Evolutionary conservation across 1,284 basidiomycete genomes (phyloP).

Genomic region (Cerioporus squamosus): DNA sequence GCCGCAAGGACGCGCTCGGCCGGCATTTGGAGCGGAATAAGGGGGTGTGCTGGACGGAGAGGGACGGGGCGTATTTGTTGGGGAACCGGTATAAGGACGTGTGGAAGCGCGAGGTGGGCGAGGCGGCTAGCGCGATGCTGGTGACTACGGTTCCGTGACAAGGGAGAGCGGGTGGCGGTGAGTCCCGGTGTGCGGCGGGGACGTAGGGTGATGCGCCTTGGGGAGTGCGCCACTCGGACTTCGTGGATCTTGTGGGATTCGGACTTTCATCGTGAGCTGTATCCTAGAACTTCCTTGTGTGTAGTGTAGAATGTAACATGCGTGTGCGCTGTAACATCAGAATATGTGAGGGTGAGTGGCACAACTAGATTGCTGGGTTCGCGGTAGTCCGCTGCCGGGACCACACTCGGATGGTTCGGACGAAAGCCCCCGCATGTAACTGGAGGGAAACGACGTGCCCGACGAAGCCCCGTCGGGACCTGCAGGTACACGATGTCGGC

Average conservation of each 20-base stretch:
- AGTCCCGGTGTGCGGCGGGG: background rate
- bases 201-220: background rate
- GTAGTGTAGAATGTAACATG: no score
- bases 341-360: no score
- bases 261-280: no score
- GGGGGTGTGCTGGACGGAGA: conserved; percentile 5
- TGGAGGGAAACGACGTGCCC: no score
- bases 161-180: background rate
- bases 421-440: no score
- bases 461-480: no score
- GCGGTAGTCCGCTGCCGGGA: no score
- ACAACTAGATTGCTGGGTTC: no score
- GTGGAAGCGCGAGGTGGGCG: background rate
- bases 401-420: no score
- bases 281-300: no score
- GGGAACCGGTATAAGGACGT: background rate
- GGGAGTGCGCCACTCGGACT: background rate
- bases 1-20: conserved; percentile 28
- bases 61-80: background rate
- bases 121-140: background rate
- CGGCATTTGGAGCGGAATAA: conserved; percentile 23
- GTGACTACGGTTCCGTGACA: background rate
- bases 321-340: no score
- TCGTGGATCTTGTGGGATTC: background rate
- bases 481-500: no score